These are phyloP conservation scores for Teunomyces kruisii DNA, from an alignment of 805 yeast species.

Conservation along the genomic window DNA sequence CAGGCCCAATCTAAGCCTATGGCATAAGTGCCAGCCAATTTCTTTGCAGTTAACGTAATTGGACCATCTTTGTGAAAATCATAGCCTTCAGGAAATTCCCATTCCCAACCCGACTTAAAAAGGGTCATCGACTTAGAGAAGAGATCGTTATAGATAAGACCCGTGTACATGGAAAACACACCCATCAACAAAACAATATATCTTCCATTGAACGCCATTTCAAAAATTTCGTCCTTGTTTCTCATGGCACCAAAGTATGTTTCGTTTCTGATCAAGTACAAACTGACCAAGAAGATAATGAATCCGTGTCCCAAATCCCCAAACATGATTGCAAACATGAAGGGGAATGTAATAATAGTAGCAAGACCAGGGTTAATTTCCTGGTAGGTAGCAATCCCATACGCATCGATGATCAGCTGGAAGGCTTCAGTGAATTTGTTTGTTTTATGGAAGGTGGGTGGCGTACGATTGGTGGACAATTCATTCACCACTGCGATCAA, in stretches of 20 bases:
- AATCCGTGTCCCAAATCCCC: conserved; percentile 98
- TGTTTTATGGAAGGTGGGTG: conserved; percentile 94
- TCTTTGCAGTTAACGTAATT: conserved; percentile 56
- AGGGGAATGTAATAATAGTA: conserved; percentile 93
- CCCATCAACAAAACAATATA: conserved; percentile 94
- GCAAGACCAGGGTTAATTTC: conserved; percentile 97
- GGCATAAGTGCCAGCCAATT: conserved; percentile 64
- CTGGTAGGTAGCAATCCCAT: conserved; percentile 88
- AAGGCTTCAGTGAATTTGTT: conserved; percentile 92
- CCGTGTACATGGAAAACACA: conserved; percentile 90
- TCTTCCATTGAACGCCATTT: conserved; percentile 94
- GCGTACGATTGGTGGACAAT: conserved; percentile 76
- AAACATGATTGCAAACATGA: conserved; percentile 98
- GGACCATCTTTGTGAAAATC: conserved; percentile 54
- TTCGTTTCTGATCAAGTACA: conserved; percentile 71
- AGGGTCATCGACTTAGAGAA: conserved; percentile 89
- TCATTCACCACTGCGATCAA: conserved; percentile 41
- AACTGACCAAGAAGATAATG: conserved; percentile 72
- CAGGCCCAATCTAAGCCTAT: conserved; percentile 92
- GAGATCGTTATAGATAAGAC: conserved; percentile 88
- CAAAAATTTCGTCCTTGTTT: conserved; percentile 84
- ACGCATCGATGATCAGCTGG: conserved; percentile 92
- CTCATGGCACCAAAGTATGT: conserved; percentile 62
- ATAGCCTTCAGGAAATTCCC: conserved; percentile 67
- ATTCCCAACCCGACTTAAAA: conserved; percentile 88